Conservation (phyloP, 2,329 filamentous ascomycete species). For the Aureobasidium lini region DNA sequence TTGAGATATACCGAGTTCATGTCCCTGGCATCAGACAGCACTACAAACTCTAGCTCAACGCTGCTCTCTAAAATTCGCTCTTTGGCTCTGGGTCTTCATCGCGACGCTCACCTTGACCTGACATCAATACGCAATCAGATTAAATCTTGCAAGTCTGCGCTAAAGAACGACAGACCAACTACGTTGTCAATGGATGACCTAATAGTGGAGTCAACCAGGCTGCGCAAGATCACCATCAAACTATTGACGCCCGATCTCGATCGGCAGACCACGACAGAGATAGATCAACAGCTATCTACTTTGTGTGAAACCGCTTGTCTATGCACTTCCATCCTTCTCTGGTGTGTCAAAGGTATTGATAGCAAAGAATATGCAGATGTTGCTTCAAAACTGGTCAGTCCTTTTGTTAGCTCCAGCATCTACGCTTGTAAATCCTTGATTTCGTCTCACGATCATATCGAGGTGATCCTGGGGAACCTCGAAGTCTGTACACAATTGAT, state of each 20-base stretch:
- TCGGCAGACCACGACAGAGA: neutral
- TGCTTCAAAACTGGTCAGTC: neutral
- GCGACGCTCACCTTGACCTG: neutral
- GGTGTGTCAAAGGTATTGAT: neutral
- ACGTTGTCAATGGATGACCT: neutral
- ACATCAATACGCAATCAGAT: neutral
- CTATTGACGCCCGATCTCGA: neutral
- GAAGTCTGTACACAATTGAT: neutral
- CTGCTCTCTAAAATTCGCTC: neutral
- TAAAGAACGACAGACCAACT: neutral
- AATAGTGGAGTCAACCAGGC: neutral
- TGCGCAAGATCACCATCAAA: neutral
- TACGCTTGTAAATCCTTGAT: neutral
- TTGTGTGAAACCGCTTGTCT: neutral
- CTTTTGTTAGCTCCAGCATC: constrained; percentile 4
- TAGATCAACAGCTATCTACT: neutral
- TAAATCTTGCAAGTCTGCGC: neutral
- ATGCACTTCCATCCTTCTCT: neutral
- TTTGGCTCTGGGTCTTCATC: neutral
- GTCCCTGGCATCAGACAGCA: neutral
- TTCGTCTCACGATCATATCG: neutral
- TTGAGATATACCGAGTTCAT: neutral
- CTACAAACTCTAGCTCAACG: neutral
- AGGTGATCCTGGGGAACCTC: neutral
- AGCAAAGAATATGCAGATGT: neutral